Evolutionary conservation across 2,329 filamentous ascomycete species (phyloP), one percentile per base, ranked within the genome.

Genomic region (Chalaropsis thielavioides): DNA sequence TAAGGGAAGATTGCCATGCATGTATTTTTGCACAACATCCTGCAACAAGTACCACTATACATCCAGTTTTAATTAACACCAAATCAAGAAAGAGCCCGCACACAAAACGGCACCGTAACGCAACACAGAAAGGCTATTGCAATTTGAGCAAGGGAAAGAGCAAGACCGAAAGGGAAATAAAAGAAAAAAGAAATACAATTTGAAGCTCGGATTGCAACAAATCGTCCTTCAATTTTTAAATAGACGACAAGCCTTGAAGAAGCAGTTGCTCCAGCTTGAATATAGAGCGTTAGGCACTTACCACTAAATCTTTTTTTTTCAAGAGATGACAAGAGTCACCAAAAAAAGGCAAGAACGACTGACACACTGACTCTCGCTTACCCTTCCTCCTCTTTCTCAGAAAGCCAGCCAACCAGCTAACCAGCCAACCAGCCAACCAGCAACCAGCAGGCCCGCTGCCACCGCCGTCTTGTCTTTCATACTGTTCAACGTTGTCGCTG

Each of bases 181-280:
- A 31, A 54, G 49, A 54, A 56, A 1, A 56, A 31, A 56, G 19
- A 56, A 27, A 56, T 22, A 27, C 27, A 17, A 35, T 56, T 31
- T 6, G 51, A 56, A 56, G 51, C 51, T 56, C 17, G 51, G 24
- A 56, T 56, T 56, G 24, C 51, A 56, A 35, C 51, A 56, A 56
- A 56, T 11, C 17, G 51, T 11, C 51, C 51, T 31, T 56, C 51
- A 56, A 56, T 31, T 56, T 56, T 56, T 56, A 56, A 56, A 27
- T 19, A 56, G 51, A 56, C 51, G 51, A 56, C 51, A 56, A 31
- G 51, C 51, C 51, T 56, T 56, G 22, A 13, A 27, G 27, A 56
- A 7, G 49, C 19, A 56, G 51, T 56, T 56, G 27, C 51, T 56
- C 7, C 7, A 31, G 5, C 22, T 15, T 11, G 24, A 15, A 56